phyloP scores from a whole-genome alignment of 129 eudicot genomes.

The Dittrichia graveolens region DNA sequence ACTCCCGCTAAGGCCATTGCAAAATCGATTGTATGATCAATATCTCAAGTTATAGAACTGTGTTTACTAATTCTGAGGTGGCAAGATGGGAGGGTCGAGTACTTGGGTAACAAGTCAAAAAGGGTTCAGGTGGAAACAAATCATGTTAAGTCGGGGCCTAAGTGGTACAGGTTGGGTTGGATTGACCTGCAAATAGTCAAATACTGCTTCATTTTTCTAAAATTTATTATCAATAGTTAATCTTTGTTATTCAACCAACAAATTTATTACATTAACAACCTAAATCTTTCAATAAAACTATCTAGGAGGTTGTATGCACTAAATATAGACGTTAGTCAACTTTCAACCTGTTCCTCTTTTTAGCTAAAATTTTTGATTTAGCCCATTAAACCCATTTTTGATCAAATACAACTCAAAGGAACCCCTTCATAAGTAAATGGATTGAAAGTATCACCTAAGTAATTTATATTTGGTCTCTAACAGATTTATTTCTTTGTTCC shows the following conservation, averaged over 20 bases:
- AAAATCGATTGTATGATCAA: constrained; percentile 79
- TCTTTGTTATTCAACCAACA: neutral
- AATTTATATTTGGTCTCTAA: constrained; percentile 13
- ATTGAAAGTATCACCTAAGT: neutral
- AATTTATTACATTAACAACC: neutral
- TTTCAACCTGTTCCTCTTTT: neutral
- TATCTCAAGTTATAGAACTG: constrained; percentile 8
- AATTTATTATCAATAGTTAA: neutral
- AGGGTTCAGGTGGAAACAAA: neutral
- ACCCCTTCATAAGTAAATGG: neutral
- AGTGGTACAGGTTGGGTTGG: neutral
- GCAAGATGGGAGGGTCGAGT: neutral
- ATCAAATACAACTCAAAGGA: neutral
- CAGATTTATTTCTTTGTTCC: neutral
- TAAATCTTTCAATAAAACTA: neutral
- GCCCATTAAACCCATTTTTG: neutral
- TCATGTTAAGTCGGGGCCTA: too few species aligned
- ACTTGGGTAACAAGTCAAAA: neutral
- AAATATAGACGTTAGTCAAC: neutral
- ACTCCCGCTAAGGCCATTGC: constrained; percentile 92
- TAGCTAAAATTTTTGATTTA: too few species aligned
- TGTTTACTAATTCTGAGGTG: constrained; percentile 22
- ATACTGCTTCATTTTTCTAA: neutral
- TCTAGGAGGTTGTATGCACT: neutral
- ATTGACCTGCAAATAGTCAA: neutral